phyloP scores from a whole-genome alignment of 1,139 yeast species.

The Entelexis sorbosivorans region DNA sequence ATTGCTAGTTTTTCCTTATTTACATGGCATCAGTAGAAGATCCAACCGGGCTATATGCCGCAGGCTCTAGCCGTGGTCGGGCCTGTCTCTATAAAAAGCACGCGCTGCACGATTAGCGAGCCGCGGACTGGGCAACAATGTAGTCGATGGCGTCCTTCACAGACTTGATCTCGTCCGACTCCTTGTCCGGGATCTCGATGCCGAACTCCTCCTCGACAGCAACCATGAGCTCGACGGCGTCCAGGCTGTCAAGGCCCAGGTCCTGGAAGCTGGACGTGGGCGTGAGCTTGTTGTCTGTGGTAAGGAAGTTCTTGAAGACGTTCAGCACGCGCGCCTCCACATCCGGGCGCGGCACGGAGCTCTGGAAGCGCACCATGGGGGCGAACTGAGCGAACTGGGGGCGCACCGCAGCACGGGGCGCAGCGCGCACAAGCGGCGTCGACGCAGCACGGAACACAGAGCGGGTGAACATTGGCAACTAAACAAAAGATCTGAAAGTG shows the following conservation, averaged over 20 bases:
- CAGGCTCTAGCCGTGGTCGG: background rate
- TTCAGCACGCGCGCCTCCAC: conserved; percentile 68
- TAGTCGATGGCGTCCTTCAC: conserved; percentile 78
- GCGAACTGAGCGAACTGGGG: conserved; percentile 15
- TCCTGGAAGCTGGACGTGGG: conserved; percentile 61
- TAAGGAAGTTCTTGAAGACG: conserved; percentile 43
- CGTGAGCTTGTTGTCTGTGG: conserved; percentile 36
- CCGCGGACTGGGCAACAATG: conserved; percentile 54
- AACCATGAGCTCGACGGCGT: conserved; percentile 76
- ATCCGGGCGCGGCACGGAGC: conserved; percentile 55
- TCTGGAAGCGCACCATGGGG: conserved; percentile 31
- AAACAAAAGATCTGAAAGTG: background rate
- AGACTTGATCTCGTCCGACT: conserved; percentile 76
- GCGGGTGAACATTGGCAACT: conserved; percentile 14
- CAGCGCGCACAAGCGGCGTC: conserved; percentile 9
- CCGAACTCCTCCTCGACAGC: conserved; percentile 53
- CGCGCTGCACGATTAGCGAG: conserved; percentile 19
- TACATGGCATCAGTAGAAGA: background rate
- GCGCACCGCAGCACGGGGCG: conserved; percentile 6
- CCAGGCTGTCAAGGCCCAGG: conserved; percentile 72
- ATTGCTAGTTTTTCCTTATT: background rate
- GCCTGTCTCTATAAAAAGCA: background rate
- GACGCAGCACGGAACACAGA: conserved; percentile 19
- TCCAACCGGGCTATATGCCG: background rate
- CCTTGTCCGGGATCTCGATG: conserved; percentile 73